Base-by-base conservation (phyloP, 2,329 filamentous ascomycete species). In the Colletotrichum lentis region DNA sequence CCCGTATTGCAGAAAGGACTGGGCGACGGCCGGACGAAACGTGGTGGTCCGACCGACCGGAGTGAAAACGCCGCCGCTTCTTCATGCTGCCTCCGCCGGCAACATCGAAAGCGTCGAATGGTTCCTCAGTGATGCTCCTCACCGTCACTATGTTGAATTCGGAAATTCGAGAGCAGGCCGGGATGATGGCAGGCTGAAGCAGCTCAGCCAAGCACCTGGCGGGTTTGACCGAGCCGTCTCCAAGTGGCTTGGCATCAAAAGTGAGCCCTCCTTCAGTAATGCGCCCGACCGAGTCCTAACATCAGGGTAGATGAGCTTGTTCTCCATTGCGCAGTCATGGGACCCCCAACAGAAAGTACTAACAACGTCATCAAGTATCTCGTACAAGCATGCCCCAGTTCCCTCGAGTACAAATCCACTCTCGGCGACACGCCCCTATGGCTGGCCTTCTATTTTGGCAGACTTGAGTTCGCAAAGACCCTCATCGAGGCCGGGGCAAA, bases 51-150 rank as follows among this genome's bases (percentile, higher is more conserved):
- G 75, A 47, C 73, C 78, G 3, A 77, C 76, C 0, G 84, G 82
- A 11, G 74, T 79, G 58, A 79, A 81, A 41, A 81, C 80, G 0
- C 85, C 89, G 2, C 91, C 90, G 3, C 78, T 92, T 10, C 82
- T 92, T 1, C 79, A 84, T 69, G 88, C 89, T 52, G 88, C 86
- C 14, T 73, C 79, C 10, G 72, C 73, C 2, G 87, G 88, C 3
- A 90, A 82, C 22, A 75, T 95, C n/a, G 86, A 90, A 46, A 84
- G 85, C 20, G 86, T 93, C 0, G 89, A 96, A 74, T 96, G 91
- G 87, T 92, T 95, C 76, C 77, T 93, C 63, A 89, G 90, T 65
- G 90, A 92, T 69, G 85, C 87, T 0, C 91, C 93, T 0, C 79
- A 87, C 71, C 83, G 88, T 35, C 82, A 86, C 62, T 96, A 96